phyloP scores from a whole-genome alignment of 768 basidiomycete genomes.

The Tulasnella sp. region DNA sequence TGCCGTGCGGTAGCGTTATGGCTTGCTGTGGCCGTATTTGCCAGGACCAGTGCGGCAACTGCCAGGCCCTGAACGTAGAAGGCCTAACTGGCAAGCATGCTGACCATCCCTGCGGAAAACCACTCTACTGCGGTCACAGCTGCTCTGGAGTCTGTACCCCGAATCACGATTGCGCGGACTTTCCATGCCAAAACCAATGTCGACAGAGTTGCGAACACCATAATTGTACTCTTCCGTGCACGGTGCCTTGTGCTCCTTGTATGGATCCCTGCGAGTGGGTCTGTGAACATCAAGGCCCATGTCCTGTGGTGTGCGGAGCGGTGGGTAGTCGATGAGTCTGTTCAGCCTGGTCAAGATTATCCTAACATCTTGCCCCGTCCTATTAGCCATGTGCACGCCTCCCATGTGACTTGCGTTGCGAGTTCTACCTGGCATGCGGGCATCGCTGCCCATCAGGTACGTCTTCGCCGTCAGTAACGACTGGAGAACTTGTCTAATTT shows the following conservation, averaged over 20 bases:
- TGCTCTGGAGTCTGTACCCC: slow-evolving; percentile 43
- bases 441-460: slow-evolving; percentile 52
- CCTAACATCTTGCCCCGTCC: no score
- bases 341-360: no score
- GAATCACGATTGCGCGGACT: slow-evolving; percentile 42
- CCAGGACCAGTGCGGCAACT: slow-evolving; percentile 41
- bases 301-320: slow-evolving; percentile 60
- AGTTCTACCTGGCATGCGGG: slow-evolving; percentile 44
- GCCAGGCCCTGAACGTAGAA: slow-evolving; percentile 34
- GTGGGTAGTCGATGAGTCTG: no score
- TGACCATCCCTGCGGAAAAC: slow-evolving; percentile 44
- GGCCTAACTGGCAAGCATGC: slow-evolving; percentile 33
- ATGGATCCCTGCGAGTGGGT: slow-evolving; percentile 53
- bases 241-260: slow-evolving; percentile 52
- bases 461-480: neutral
- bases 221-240: slow-evolving; percentile 44
- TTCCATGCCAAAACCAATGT: slow-evolving; percentile 40
- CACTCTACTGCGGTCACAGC: slow-evolving; percentile 48
- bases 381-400: slow-evolving; percentile 53
- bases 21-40: slow-evolving; percentile 49
- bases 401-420: slow-evolving; percentile 54
- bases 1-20: slow-evolving; percentile 40
- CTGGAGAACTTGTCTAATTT: neutral
- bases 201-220: slow-evolving; percentile 52
- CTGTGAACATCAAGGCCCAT: slow-evolving; percentile 44